Evolutionary conservation across 2,329 filamentous ascomycete species (phyloP).

Genomic region (Lomentospora prolificans): DNA sequence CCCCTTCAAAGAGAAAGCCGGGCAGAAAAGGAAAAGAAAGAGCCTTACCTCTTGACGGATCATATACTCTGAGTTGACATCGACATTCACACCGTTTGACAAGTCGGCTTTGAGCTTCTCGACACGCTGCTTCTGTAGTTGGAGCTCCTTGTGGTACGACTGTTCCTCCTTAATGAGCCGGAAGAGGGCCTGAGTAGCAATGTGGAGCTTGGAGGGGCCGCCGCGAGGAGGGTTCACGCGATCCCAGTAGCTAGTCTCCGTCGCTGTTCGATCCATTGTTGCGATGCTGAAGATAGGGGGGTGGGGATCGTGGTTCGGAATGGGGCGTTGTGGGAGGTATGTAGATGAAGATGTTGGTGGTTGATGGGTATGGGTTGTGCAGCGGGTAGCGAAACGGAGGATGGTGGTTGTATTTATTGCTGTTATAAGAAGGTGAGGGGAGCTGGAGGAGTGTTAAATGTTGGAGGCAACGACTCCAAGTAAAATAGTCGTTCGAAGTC

Average conservation of each 20-base stretch:
- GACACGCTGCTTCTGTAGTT: conserved; percentile 63
- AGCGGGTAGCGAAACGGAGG: background rate
- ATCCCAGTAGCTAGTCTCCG: background rate
- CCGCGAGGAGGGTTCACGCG: background rate
- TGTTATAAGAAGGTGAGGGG: background rate
- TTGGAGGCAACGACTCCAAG: background rate
- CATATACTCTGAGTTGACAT: conserved; percentile 67
- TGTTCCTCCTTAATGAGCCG: conserved; percentile 86
- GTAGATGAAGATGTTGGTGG: background rate
- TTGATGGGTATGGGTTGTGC: background rate
- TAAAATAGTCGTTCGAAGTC: background rate
- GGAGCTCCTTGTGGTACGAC: conserved; percentile 80
- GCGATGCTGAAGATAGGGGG: background rate
- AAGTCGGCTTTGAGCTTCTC: conserved; percentile 41
- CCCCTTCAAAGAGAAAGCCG: too few relatives aligned
- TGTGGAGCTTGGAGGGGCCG: conserved; percentile 58
- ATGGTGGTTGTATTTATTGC: background rate
- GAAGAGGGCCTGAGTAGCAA: conserved; percentile 68
- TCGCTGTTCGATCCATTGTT: background rate
- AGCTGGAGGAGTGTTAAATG: background rate
- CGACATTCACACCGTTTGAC: conserved; percentile 44
- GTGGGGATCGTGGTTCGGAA: background rate
- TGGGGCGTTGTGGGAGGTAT: too few relatives aligned
- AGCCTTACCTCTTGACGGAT: conserved; percentile 74
- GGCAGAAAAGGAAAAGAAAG: background rate